Percentiles rank a stretch among this genome's conserved stretches.
phyloP scores from a whole-genome alignment of 2,329 filamentous ascomycete genomes.

The Coniochaeta sp. region DNA sequence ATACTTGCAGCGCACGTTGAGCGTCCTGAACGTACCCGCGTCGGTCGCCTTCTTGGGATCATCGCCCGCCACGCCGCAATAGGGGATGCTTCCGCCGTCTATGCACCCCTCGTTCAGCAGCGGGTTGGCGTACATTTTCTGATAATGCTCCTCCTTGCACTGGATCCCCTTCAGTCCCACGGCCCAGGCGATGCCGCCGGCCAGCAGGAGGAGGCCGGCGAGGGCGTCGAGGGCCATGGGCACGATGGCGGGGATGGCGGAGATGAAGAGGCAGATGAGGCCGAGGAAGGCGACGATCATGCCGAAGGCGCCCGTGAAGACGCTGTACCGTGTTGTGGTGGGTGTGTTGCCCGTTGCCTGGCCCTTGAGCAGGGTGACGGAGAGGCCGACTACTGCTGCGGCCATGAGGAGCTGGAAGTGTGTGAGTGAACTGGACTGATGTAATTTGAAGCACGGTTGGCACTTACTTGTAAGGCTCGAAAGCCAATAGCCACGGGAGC shows the following conservation, averaged over 20 bases:
- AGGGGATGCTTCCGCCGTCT: not conserved
- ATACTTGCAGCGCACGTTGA: not conserved
- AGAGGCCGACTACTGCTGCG: slow-evolving; percentile 23
- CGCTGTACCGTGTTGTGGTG: slow-evolving; percentile 23
- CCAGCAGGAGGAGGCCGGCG: slow-evolving; percentile 22
- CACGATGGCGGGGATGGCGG: slow-evolving; percentile 19
- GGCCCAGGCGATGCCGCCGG: slow-evolving; percentile 24
- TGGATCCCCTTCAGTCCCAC: slow-evolving; percentile 20
- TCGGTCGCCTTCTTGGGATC: not conserved
- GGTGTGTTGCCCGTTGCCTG: slow-evolving; percentile 18
- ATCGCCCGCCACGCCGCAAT: slow-evolving; percentile 9
- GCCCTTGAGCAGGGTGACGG: slow-evolving; percentile 23
- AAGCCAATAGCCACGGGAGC: slow-evolving; percentile 3
- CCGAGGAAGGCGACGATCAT: slow-evolving; percentile 21
- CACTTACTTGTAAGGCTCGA: slow-evolving; percentile 6
- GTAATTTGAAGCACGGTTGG: not conserved
- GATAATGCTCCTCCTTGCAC: slow-evolving; percentile 14
- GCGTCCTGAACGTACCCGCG: no score
- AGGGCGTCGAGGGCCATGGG: slow-evolving; percentile 19
- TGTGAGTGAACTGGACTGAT: not conserved
- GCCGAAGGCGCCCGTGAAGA: slow-evolving; percentile 25
- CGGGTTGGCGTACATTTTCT: slow-evolving; percentile 16
- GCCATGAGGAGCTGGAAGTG: slow-evolving; percentile 19
- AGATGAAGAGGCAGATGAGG: slow-evolving; percentile 18
- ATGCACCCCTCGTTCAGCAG: slow-evolving; percentile 23